phyloP scores from a whole-genome alignment of 1,284 basidiomycete species.

The Sporisorium graminicola region DNA sequence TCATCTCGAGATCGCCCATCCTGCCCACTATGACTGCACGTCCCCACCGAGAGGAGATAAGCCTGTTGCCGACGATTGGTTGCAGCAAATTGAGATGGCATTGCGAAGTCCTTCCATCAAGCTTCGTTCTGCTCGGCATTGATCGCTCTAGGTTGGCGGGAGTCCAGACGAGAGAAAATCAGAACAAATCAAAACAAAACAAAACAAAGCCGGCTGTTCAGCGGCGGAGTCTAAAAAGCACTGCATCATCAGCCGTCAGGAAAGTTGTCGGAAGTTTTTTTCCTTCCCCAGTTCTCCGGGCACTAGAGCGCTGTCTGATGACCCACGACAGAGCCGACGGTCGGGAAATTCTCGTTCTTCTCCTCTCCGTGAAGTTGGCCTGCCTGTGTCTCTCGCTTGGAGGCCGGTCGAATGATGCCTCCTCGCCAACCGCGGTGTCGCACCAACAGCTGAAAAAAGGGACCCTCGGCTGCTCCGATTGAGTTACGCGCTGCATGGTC shows the following conservation, averaged over 20 bases:
- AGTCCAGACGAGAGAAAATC: background rate
- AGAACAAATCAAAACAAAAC: background rate
- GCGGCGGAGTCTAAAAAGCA: background rate
- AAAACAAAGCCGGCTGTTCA: background rate
- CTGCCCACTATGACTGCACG: background rate
- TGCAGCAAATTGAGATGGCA: background rate
- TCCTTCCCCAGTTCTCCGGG: background rate
- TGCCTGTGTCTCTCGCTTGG: background rate
- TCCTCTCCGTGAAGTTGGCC: no score
- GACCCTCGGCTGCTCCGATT: constrained; percentile 1
- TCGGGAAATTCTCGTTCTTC: constrained; percentile 6
- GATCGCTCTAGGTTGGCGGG: background rate
- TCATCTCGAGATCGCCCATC: background rate
- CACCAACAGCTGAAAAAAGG: background rate
- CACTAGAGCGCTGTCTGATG: background rate
- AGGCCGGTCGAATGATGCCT: no score
- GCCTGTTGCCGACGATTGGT: constrained; percentile 19
- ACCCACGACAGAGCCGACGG: constrained; percentile 3
- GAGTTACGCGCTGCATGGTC: background rate
- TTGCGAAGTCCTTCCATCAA: background rate
- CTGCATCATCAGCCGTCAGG: constrained; percentile 8
- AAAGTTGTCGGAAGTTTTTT: constrained; percentile 3
- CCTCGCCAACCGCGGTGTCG: no score
- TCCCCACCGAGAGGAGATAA: constrained; percentile 31
- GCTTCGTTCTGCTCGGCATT: background rate